Base-by-base conservation (phyloP, 371 early-diverging fungal species). In the Dichotomocladium elegans region DNA sequence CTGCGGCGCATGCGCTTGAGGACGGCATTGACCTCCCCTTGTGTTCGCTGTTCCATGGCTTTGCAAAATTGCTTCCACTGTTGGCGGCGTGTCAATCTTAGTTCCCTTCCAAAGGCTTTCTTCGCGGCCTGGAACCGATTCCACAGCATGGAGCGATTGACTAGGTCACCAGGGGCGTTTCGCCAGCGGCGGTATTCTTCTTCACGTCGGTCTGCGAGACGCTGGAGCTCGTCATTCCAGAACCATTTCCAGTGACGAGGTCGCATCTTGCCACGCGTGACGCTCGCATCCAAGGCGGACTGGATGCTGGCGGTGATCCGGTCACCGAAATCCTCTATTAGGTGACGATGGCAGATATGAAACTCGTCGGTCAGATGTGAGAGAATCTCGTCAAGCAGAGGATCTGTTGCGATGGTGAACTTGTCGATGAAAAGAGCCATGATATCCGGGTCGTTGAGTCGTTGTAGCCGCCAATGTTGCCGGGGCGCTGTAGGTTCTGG, bases 101-200 rank as follows among this genome's bases (percentile, higher is more conserved):
- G 17, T 34, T 28, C 33, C n/a, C 22, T 11, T 4, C n/a, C 29
- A 26, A 26, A 44, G 1, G 12, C 45, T 44, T 27, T 29, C 14
- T 15, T 5, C 10, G 3, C 6, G 1, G 5, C 3, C 1, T 8
- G 26, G 14, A 6, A 44, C 3, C n/a, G 12, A 3, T 7, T 15
- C 45, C 45, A 44, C 4, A 24, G 27, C 14, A n/a, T 3, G 7
- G 45, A 26, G 3, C 45, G 45, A 14, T 28, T 40, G 6, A 44
- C 42, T 7, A 53, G 35, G 12, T 50, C 31, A 17, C 25, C 17
- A 21, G 41, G 41, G 6, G 51, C 57, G 11, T 49, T 41, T 8
- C 57, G 22, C 61, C 57, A 51, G 37, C 48, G 52, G 10, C 30
- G 22, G 17, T 57, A 57, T 26, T 46, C 52, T 17, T 21, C 19